Evolutionary conservation across 768 basidiomycete genomes (phyloP), one percentile per base, ranked within the genome.

Genomic region (Mycena vitilis): DNA sequence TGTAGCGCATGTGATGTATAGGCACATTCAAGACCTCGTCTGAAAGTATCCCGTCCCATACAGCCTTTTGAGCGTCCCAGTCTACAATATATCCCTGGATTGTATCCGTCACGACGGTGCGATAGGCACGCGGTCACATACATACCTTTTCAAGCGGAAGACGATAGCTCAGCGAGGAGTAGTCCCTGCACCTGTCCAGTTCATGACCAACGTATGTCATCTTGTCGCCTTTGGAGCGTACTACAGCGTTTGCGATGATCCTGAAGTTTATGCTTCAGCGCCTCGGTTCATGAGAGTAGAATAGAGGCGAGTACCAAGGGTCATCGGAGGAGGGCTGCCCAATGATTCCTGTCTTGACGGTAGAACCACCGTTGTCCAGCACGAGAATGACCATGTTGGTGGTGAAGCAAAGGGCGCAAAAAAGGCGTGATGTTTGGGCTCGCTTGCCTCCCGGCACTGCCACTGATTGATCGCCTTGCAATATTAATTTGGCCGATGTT

Each of bases 51-150:
- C 92, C 89, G 71, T 98, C 96, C 96, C 96, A 98, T 7, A 99
- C 85, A 20, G 92, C 91, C 78, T 97, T 97, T 79, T 99, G 90
- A 4, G 92, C 92, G 71, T 98, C 96, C 96, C 96, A 99, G 75
- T 97, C 95, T 36, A 94, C 91, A 18, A 97, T 82, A 78, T 92
- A 95, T 34, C 96, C 96, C 96, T 98, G 77, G 51, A 71, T 63
- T 40, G n/a, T 60, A 70, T 73, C 7, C 10, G 7, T 69, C 59
- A 69, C 69, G 66, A 71, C 71, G 51, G 62, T 61, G 51, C 54
- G 23, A 56, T 18, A 54, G 44, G 25, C 65, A 68, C 59, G 56
- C 47, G 67, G 62, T 63, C 40, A 30, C 66, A 68, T 78, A 73
- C 78, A 65, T 74, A 93, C 96, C 87, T 93, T 91, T 78, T 98